A percentile compares a stretch with the other conserved stretches of the same genome.
phyloP scores from a whole-genome alignment of 2,329 filamentous ascomycete genomes.

The Phialophora verrucosa region DNA sequence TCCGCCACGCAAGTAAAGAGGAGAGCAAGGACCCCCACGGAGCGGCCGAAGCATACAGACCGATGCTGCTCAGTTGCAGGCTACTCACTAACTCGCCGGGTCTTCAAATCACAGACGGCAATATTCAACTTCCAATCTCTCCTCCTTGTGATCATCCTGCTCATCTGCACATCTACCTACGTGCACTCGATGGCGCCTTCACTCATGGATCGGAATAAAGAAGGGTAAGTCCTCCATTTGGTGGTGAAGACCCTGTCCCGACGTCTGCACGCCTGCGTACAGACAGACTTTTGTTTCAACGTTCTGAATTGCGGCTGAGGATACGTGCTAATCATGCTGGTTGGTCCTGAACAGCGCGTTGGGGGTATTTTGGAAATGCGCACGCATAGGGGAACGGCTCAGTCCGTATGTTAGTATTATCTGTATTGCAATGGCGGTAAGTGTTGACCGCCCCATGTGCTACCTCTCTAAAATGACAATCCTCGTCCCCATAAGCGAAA shows the following conservation, averaged over 20 bases:
- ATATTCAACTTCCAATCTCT: constrained; percentile 99
- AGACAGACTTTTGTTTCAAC: neutral
- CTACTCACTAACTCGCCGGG: neutral
- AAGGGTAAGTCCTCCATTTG: constrained; percentile 65
- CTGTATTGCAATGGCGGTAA: constrained; percentile 91
- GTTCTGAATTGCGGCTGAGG: neutral
- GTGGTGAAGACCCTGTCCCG: neutral
- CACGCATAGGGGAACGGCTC: constrained; percentile 86
- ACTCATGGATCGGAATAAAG: constrained; percentile 90
- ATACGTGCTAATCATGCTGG: neutral
- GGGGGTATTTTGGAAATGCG: constrained; percentile 95
- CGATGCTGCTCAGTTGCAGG: neutral
- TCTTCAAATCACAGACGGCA: constrained; percentile 68
- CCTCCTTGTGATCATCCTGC: constrained; percentile 88
- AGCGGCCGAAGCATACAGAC: neutral
- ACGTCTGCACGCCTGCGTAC: constrained; percentile 13
- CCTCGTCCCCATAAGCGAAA: neutral
- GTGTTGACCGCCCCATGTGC: constrained; percentile 39
- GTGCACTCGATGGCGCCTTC: constrained; percentile 86
- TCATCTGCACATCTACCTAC: constrained; percentile 96
- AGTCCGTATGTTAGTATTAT: constrained; percentile 96
- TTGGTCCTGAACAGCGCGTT: constrained; percentile 61
- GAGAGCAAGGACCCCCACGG: neutral
- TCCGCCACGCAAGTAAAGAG: no score
- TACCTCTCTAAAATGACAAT: neutral